Evolutionary conservation across 768 basidiomycete genomes (phyloP), one percentile per base, ranked within the genome.

Genomic region (Mycena epipterygia): DNA sequence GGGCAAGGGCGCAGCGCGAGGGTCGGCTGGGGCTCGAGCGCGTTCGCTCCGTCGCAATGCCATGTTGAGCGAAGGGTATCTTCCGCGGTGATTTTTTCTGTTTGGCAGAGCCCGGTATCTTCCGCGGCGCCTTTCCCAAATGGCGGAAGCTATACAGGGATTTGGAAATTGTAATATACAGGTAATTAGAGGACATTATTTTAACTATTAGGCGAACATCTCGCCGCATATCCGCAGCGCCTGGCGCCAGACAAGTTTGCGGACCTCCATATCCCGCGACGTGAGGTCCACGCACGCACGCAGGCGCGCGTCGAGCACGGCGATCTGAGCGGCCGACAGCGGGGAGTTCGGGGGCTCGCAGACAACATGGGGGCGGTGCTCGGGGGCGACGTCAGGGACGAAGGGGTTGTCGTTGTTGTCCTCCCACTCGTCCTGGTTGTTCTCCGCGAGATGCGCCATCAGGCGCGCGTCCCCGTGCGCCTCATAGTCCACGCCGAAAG

Each of bases 231-330:
- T 61, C 7, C 2, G 13, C 3, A 61, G 13, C 6, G 46, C 60
- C 23, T 49, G 33, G 16, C 27, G 21, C 60, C 60, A 62, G 5
- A 62, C 35, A 5, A 62, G 35, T 32, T 51, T 62, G 3, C 60
- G 46, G 11, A 62, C 60, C 13, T 29, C 35, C 60, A 62, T 62
- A 12, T 62, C 48, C 17, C 46, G 29, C 2, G 60, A 62, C 13
- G 9, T 8, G 5, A 51, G 3, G 17, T 62, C 60, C 6, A 62
- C 60, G 3, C 12, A 23, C 1, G 3, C 7, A 9, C 14, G n/a
- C 1, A 62, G 32, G 8, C 7, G 2, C n/a, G 2, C 3, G 37
- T 62, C 46, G 1, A 62, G 49, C 5, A 17, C 14, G 5, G 14
- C 21, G 17, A 51, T 8, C 13, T 39, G 25, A 3, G 33, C 61